Base-by-base conservation (phyloP, 2,329 filamentous ascomycete species). In the Cladophialophora psammophila region DNA sequence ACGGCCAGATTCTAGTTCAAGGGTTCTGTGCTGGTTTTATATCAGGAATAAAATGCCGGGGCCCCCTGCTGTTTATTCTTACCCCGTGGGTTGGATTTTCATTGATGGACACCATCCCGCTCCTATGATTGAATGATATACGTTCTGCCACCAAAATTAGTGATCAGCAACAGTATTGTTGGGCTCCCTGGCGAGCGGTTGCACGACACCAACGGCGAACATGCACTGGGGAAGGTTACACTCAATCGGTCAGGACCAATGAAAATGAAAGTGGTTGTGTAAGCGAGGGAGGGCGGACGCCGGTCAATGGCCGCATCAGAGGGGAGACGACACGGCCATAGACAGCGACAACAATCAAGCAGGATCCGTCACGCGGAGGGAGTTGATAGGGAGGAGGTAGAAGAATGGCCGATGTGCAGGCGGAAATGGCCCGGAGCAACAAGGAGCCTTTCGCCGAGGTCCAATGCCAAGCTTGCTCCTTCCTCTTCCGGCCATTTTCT, bases 391-490 rank as follows among this genome's bases (percentile, higher is more conserved):
- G 31, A 40, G 63, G 63, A 54, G 18, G 63, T 63, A 69, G 63
- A 69, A 69, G 64, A 68, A 68, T 68, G 53, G 35, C 66, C 66
- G 66, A 60, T 12, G 42, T 18, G 53, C 34, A 50, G 53, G 32
- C 31, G 8, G 53, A 26, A 26, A 9, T 35, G 45, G 31, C 7
- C 45, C 7, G 45, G 20, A 31, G 9, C 5, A 5, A 5, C 5
- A 34, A 34, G 55, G 55, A 58, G 36, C 26, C 18, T 58, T n/a
- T 58, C 4, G 34, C 59, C 59, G 32, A 52, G 59, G 38, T 8
- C 13, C 31, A 40, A 35, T 34, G 36, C 45, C 45, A 20, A 38
- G 50, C 32, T 15, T 9, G 7, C 32, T 38, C 48, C 35, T 60
- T 56, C 50, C 35, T 32, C 18, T 50, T 50, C 34, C 48, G 56